These are phyloP conservation scores for Catenaria anguillulae DNA, from an alignment of 371 early-diverging fungal genomes.

Conservation along the genomic window DNA sequence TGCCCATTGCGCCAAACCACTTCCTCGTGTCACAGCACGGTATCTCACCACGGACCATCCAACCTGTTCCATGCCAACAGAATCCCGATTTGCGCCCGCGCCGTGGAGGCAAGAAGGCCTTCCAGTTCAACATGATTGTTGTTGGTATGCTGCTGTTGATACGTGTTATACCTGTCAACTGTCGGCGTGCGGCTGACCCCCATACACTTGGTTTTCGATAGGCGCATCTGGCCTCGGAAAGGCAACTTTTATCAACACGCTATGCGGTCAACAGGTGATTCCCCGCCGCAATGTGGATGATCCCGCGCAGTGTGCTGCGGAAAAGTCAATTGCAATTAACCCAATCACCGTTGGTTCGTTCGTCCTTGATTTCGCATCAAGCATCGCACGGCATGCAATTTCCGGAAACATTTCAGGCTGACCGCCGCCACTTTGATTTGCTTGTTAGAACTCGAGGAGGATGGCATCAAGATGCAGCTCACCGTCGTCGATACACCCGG, in stretches of 20 bases:
- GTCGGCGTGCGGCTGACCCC: conserved; percentile 4
- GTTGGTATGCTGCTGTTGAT: too few relatives aligned
- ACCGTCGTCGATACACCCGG: conserved; percentile 91
- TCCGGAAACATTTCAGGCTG: too few relatives aligned
- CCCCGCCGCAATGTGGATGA: conserved; percentile 37
- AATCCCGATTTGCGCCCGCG: not conserved
- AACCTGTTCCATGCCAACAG: not conserved
- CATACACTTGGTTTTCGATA: conserved; percentile 32
- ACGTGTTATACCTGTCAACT: too few relatives aligned
- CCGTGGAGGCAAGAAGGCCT: conserved; percentile 18
- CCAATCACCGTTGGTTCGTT: conserved; percentile 50
- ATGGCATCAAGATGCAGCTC: conserved; percentile 73
- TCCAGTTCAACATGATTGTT: conserved; percentile 59
- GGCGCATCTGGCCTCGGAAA: conserved; percentile 83
- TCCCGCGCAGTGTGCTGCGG: conserved; percentile 51
- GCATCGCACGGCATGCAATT: conserved; percentile 1
- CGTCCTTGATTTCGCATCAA: too few relatives aligned
- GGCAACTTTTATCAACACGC: conserved; percentile 95
- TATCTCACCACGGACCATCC: not conserved
- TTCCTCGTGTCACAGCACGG: not conserved
- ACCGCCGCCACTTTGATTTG: too few relatives aligned
- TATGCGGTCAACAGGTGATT: conserved; percentile 49
- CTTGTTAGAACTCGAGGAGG: conserved; percentile 92
- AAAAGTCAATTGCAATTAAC: conserved; percentile 67
- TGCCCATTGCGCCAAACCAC: not conserved